Percentiles rank a stretch among this genome's conserved stretches.
These are phyloP conservation scores for Falciphora oryzae DNA, from an alignment of 2,329 filamentous ascomycete species.

Conservation along the genomic window DNA sequence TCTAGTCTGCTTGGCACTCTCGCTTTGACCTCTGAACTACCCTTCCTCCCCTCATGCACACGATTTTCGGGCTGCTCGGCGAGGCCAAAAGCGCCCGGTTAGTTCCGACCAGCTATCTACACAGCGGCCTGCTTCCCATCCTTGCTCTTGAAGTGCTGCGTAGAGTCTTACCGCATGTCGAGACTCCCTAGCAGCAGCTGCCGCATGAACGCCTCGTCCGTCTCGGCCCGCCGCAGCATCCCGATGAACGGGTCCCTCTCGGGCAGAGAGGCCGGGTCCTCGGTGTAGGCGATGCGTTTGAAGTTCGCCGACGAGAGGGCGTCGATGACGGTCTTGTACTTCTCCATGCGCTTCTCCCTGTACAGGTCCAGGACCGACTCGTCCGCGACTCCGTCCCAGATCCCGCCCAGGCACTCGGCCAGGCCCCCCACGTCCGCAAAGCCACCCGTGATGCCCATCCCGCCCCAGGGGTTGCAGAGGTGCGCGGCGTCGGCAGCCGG, in stretches of 20 bases:
- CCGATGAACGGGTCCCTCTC: constrained; percentile 35
- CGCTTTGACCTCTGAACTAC: too few species aligned
- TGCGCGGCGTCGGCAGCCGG: constrained; percentile 59
- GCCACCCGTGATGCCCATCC: constrained; percentile 57
- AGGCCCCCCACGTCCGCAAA: constrained; percentile 59
- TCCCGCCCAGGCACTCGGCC: constrained; percentile 49
- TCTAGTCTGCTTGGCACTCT: too few species aligned
- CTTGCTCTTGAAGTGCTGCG: constrained; percentile 30
- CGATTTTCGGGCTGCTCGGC: too few species aligned
- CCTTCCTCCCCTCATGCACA: too few species aligned
- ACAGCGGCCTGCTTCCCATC: too few species aligned
- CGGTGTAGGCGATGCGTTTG: constrained; percentile 32
- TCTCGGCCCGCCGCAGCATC: constrained; percentile 29
- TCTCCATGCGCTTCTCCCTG: constrained; percentile 39
- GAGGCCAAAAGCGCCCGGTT: too few species aligned
- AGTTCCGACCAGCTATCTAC: too few species aligned
- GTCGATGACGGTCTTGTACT: constrained; percentile 38
- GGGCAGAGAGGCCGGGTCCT: constrained; percentile 32
- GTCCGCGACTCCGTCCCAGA: constrained; percentile 37
- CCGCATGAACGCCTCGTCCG: constrained; percentile 26
- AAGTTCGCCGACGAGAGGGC: constrained; percentile 39
- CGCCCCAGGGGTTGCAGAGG: constrained; percentile 49
- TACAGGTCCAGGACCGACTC: constrained; percentile 39
- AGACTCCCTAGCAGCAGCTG: constrained; percentile 30
- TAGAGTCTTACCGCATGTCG: constrained; percentile 37